phyloP scores from a whole-genome alignment of 83 land plant genomes.

The Picea abies region DNA sequence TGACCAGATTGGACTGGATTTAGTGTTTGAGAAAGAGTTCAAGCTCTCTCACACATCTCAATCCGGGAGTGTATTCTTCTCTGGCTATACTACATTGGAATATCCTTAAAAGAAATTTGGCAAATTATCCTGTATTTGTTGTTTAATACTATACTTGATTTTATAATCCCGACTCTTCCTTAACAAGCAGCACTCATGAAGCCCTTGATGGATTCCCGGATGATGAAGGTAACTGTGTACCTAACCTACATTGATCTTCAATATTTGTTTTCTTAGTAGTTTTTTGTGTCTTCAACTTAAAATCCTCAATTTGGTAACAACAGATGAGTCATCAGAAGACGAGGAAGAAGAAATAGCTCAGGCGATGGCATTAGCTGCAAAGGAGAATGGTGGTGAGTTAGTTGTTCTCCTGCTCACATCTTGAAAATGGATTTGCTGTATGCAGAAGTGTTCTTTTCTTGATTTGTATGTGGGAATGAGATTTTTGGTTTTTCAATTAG shows the following conservation, averaged over 20 bases:
- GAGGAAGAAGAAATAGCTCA: neutral
- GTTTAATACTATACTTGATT: neutral
- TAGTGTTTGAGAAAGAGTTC: slow-evolving; percentile 72
- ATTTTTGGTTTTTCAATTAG: slow-evolving; percentile 4
- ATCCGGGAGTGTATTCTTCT: slow-evolving; percentile 61
- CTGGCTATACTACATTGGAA: slow-evolving; percentile 48
- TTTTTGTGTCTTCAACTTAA: neutral
- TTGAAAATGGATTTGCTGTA: neutral
- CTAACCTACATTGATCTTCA: neutral
- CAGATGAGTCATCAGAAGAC: too few species aligned
- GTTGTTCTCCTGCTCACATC: neutral
- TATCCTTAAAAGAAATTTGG: slow-evolving; percentile 28
- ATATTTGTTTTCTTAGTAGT: neutral
- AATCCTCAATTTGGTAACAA: neutral
- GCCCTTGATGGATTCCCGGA: neutral
- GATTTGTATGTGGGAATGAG: neutral
- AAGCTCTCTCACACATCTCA: slow-evolving; percentile 67
- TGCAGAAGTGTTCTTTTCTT: neutral
- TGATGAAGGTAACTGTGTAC: neutral
- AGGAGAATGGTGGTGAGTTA: neutral
- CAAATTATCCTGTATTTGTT: neutral
- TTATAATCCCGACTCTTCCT: neutral
- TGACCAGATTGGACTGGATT: slow-evolving; percentile 58
- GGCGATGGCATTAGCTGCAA: neutral
- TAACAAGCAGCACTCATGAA: neutral